Percentiles rank a stretch among this genome's conserved stretches.
phyloP scores from a whole-genome alignment of 106 monocot genomes.

The Amphibolis antarctica region DNA sequence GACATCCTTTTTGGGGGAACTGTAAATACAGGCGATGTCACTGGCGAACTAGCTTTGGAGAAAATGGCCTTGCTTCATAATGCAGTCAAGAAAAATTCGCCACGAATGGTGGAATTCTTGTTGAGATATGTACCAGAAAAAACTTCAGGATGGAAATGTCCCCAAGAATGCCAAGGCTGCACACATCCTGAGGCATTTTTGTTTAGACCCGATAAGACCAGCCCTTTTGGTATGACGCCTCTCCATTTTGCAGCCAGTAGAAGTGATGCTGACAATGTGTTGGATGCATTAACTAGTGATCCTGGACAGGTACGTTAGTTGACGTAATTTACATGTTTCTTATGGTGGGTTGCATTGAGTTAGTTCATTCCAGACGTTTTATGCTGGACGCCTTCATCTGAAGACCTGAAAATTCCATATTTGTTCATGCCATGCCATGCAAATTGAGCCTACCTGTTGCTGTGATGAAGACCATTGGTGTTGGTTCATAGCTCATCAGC shows the following conservation, averaged over 20 bases:
- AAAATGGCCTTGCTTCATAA: conserved; percentile 38
- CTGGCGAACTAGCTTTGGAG: conserved; percentile 27
- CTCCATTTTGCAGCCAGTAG: conserved; percentile 60
- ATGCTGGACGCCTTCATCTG: not conserved
- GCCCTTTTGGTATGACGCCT: conserved; percentile 47
- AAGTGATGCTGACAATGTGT: conserved; percentile 28
- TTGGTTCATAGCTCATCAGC: not conserved
- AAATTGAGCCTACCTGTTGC: no score
- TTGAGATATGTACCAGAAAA: conserved; percentile 32
- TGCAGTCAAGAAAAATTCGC: conserved; percentile 57
- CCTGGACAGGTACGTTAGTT: conserved; percentile 45
- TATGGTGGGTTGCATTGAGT: no score
- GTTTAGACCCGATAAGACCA: conserved; percentile 51
- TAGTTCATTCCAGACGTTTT: not conserved
- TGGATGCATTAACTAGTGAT: conserved; percentile 76
- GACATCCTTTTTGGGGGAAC: conserved; percentile 42
- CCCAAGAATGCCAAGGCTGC: not conserved
- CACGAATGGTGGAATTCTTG: conserved; percentile 42
- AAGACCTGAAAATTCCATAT: no score
- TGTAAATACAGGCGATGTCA: conserved; percentile 17
- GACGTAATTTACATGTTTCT: no score
- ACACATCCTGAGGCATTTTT: conserved; percentile 11
- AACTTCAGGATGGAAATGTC: conserved; percentile 1
- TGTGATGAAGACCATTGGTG: no score
- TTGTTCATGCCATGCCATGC: no score